Conservation (phyloP, 495 filamentous ascomycete genomes). For the Aspergillus campestris region DNA sequence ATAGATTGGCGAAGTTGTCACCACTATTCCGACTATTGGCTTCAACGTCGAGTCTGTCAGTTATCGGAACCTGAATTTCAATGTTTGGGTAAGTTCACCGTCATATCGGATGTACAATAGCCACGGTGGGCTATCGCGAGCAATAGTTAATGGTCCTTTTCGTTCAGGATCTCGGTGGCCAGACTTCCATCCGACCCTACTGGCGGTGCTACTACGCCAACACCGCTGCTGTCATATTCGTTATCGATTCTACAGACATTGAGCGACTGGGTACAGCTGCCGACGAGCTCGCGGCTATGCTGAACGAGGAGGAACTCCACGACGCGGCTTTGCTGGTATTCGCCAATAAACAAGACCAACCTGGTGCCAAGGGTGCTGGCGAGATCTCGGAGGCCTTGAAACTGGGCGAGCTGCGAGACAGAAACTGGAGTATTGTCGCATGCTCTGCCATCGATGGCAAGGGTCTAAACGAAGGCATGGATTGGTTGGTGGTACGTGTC, state of each 20-base stretch:
- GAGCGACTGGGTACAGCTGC: slow-evolving; percentile 85
- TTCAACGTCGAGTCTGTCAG: slow-evolving; percentile 98
- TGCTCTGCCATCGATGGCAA: slow-evolving; percentile 94
- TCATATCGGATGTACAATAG: neutral
- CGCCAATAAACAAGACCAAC: slow-evolving; percentile 98
- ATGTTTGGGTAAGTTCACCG: slow-evolving; percentile 73
- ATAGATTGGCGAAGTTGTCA: slow-evolving; percentile 96
- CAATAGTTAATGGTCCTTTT: slow-evolving; percentile 5
- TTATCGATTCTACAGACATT: slow-evolving; percentile 96
- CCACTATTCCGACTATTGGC: slow-evolving; percentile 96
- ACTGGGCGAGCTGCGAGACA: slow-evolving; percentile 81
- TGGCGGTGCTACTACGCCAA: slow-evolving; percentile 99
- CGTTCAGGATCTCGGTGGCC: slow-evolving; percentile 78
- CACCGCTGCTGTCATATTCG: slow-evolving; percentile 97
- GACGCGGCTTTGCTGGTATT: slow-evolving; percentile 92
- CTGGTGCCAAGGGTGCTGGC: slow-evolving; percentile 90
- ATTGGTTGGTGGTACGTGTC: slow-evolving; percentile 88
- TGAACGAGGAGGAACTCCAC: slow-evolving; percentile 91
- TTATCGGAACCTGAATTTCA: slow-evolving; percentile 96
- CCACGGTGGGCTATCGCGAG: neutral
- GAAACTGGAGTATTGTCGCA: slow-evolving; percentile 98
- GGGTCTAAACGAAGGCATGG: slow-evolving; percentile 93
- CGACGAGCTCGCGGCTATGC: slow-evolving; percentile 88
- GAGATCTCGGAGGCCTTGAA: slow-evolving; percentile 92
- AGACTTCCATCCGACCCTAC: slow-evolving; percentile 94